These are phyloP conservation scores for Thalassiosira exigua DNA, from an alignment of 352 stramenopile genomes.

Conservation along the genomic window DNA sequence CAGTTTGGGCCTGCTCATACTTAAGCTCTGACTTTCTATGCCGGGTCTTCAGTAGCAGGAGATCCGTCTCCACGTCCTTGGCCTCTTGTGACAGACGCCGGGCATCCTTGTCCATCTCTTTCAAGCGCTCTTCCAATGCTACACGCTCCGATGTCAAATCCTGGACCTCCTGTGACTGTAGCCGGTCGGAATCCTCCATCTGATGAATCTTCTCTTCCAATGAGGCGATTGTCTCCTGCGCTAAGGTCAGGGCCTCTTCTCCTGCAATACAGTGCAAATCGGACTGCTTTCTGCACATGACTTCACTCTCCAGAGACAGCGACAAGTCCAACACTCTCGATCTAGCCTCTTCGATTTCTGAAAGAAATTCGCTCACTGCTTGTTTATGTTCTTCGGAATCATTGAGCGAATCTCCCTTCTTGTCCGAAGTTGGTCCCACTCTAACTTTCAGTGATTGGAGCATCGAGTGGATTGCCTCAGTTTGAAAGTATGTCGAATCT, in stretches of 20 bases:
- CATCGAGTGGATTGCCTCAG: constrained; percentile 29
- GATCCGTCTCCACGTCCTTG: constrained; percentile 21
- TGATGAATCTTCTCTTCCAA: constrained; percentile 23
- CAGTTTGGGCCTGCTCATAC: constrained; percentile 33
- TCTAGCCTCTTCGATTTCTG: constrained; percentile 52
- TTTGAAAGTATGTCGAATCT: constrained; percentile 6
- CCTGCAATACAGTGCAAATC: constrained; percentile 29
- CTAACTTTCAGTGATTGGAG: constrained; percentile 38
- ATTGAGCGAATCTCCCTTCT: constrained; percentile 1
- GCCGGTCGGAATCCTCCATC: constrained; percentile 9
- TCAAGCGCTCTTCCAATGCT: constrained; percentile 6
- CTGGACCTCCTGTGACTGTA: constrained; percentile 9
- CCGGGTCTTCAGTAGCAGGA: constrained; percentile 22
- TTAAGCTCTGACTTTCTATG: constrained; percentile 41
- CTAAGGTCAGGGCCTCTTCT: constrained; percentile 21
- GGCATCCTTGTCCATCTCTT: constrained; percentile 20
- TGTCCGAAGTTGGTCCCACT: background rate
- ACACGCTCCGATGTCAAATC: no score
- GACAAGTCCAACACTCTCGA: constrained; percentile 28
- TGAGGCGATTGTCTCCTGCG: constrained; percentile 21
- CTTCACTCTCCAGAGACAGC: constrained; percentile 28
- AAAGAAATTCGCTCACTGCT: constrained; percentile 33
- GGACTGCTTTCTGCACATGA: constrained; percentile 13
- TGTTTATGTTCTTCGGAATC: constrained; percentile 17
- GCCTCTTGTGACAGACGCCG: constrained; percentile 10